Evolutionary conservation across 176 grass and related monocot genomes (phyloP).

Genomic region (Canna indica): DNA sequence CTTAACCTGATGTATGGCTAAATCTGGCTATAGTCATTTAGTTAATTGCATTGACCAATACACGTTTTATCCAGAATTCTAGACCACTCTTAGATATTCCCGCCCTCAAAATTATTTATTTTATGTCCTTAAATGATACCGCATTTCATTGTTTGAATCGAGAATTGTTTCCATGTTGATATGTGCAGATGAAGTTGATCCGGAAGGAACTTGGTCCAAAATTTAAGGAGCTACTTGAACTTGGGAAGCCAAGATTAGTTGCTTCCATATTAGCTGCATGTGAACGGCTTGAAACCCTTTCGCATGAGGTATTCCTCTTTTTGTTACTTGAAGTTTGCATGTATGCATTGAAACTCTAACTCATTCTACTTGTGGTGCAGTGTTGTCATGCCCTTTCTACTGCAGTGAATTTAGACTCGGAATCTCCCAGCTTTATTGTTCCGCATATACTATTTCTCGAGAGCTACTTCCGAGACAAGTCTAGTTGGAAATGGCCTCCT

Average conservation of each 20-base stretch:
- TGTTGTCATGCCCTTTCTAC: slow-evolving; percentile 58
- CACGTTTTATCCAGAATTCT: no score
- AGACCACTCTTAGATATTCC: no score
- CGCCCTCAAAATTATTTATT: no score
- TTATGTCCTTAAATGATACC: no score
- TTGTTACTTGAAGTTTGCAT: slow-evolving; percentile 7
- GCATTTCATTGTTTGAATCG: no score
- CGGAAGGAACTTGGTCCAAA: slow-evolving; percentile 84
- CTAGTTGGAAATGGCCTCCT: slow-evolving; percentile 64
- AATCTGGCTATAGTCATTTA: no score
- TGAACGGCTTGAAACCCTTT: slow-evolving; percentile 54
- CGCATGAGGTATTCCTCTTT: slow-evolving; percentile 44
- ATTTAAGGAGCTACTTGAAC: slow-evolving; percentile 69
- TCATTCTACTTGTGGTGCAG: slow-evolving; percentile 36
- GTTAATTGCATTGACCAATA: no score
- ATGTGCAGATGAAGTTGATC: slow-evolving; percentile 58
- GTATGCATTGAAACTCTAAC: neutral
- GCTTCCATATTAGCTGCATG: slow-evolving; percentile 83
- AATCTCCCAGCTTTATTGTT: slow-evolving; percentile 45
- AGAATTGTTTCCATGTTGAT: no score
- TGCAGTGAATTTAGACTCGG: slow-evolving; percentile 41
- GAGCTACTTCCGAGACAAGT: slow-evolving; percentile 40
- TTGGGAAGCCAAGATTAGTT: slow-evolving; percentile 64
- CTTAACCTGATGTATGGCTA: no score
- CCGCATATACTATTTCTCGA: slow-evolving; percentile 72